A percentile compares a stretch with the other conserved stretches of the same genome.
Evolutionary conservation across 2,329 filamentous ascomycete genomes (phyloP).

Genomic region (Orbilia brochopaga): DNA sequence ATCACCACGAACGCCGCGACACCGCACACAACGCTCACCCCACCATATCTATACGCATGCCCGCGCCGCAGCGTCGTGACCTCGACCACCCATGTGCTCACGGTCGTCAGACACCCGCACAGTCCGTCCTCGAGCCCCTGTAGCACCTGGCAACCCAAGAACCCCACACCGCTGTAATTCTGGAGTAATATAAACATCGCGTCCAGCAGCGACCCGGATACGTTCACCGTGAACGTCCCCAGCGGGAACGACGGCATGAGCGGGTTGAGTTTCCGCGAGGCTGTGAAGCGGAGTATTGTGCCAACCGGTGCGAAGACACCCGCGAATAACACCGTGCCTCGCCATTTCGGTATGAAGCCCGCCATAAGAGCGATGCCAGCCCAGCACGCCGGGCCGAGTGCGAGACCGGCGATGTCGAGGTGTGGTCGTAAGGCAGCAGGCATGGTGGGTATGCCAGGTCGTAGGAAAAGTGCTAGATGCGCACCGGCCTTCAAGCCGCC

Average conservation of each 20-base stretch:
- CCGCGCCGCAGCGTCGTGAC: constrained; percentile 62
- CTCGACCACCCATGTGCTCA: constrained; percentile 72
- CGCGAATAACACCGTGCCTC: constrained; percentile 75
- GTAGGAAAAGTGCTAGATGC: constrained; percentile 68
- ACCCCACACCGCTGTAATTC: constrained; percentile 60
- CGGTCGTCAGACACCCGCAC: constrained; percentile 70
- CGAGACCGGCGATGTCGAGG: constrained; percentile 68
- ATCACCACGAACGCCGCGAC: constrained; percentile 52
- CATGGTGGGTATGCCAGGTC: constrained; percentile 64
- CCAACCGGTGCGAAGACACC: constrained; percentile 83
- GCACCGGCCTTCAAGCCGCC: constrained; percentile 73
- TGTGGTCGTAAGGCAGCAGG: constrained; percentile 68
- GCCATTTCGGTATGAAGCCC: constrained; percentile 79
- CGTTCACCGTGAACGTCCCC: constrained; percentile 83
- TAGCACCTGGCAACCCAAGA: constrained; percentile 71
- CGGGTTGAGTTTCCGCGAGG: constrained; percentile 73
- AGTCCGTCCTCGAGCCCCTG: constrained; percentile 72
- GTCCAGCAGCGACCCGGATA: constrained; percentile 75
- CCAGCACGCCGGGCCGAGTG: constrained; percentile 78
- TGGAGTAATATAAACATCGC: constrained; percentile 66
- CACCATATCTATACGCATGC: constrained; percentile 54
- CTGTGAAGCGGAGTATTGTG: constrained; percentile 76
- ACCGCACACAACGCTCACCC: constrained; percentile 52
- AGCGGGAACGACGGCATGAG: constrained; percentile 73
- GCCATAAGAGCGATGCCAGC: constrained; percentile 74